These are phyloP conservation scores for Aegilops bicornis DNA, from an alignment of 176 grass and related monocot genomes.

Conservation along the genomic window DNA sequence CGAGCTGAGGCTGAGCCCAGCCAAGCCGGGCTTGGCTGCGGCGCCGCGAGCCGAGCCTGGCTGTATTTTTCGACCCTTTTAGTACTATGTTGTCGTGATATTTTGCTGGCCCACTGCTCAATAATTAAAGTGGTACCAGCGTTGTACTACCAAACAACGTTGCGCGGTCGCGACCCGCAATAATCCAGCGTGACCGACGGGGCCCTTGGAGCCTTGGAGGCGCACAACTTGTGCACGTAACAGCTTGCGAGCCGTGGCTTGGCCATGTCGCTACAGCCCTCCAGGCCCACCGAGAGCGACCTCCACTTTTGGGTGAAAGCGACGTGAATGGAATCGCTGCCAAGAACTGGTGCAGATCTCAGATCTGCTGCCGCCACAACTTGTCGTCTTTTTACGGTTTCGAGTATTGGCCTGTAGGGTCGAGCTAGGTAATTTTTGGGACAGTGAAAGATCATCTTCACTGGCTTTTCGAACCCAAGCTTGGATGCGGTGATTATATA, in stretches of 20 bases:
- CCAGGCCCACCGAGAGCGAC: background rate
- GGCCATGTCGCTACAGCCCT: background rate
- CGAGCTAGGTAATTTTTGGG: background rate
- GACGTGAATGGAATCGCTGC: slow-evolving; percentile 17
- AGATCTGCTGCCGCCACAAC: slow-evolving; percentile 1
- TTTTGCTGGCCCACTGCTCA: background rate
- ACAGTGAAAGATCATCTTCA: background rate
- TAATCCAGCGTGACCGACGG: background rate
- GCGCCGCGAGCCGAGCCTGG: background rate
- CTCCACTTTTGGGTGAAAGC: slow-evolving; percentile 39
- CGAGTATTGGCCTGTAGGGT: background rate
- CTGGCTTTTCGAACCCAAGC: too few relatives aligned
- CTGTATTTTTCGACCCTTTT: background rate
- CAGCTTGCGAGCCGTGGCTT: background rate
- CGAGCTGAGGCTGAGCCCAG: background rate
- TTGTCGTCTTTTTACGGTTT: background rate
- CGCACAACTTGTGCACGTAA: background rate
- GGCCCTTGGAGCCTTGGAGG: background rate
- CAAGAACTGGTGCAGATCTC: slow-evolving; percentile 21
- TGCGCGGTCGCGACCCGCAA: background rate
- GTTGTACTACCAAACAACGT: background rate
- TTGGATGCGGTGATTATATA: too few relatives aligned
- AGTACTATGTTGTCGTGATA: background rate
- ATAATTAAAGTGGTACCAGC: background rate
- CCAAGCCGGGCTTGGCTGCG: background rate